Percentiles rank a stretch among this genome's conserved stretches.
phyloP scores from a whole-genome alignment of 345 rosid genomes.

The Corchorus capsularis region DNA sequence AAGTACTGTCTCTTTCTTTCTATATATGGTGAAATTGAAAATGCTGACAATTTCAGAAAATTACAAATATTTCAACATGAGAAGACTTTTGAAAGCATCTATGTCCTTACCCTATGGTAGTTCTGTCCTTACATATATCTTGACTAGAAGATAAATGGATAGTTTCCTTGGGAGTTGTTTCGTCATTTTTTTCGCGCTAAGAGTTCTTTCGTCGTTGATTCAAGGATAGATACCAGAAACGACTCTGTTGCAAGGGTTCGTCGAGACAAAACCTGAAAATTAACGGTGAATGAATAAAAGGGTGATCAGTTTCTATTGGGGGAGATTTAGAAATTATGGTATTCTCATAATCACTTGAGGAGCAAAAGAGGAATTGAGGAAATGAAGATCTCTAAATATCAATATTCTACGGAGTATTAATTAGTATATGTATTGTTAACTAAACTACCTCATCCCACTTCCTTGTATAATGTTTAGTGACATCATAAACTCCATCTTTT shows the following conservation, averaged over 20 bases:
- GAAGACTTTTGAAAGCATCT: too few species aligned
- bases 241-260: slow-evolving; percentile 63
- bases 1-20: too few species aligned
- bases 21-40: too few species aligned
- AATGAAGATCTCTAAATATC: neutral
- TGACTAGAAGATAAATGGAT: too few species aligned
- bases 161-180: slow-evolving; percentile 49
- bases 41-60: too few species aligned
- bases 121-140: too few species aligned
- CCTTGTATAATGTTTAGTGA: slow-evolving; percentile 91
- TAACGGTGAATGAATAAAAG: neutral
- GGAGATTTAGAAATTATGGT: neutral
- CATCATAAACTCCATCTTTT: slow-evolving; percentile 88
- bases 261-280: slow-evolving; percentile 65
- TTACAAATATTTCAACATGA: too few species aligned
- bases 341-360: neutral
- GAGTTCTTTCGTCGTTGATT: slow-evolving; percentile 56
- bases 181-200: too few species aligned
- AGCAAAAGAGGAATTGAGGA: neutral
- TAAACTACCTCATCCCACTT: slow-evolving; percentile 94
- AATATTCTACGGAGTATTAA: too few species aligned
- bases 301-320: too few species aligned
- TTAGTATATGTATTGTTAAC: too few species aligned
- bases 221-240: slow-evolving; percentile 45
- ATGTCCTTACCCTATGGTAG: too few species aligned